Percentiles rank a stretch among this genome's conserved stretches.
phyloP scores from a whole-genome alignment of 345 rosid species.

The Aquilaria yunnanensis region DNA sequence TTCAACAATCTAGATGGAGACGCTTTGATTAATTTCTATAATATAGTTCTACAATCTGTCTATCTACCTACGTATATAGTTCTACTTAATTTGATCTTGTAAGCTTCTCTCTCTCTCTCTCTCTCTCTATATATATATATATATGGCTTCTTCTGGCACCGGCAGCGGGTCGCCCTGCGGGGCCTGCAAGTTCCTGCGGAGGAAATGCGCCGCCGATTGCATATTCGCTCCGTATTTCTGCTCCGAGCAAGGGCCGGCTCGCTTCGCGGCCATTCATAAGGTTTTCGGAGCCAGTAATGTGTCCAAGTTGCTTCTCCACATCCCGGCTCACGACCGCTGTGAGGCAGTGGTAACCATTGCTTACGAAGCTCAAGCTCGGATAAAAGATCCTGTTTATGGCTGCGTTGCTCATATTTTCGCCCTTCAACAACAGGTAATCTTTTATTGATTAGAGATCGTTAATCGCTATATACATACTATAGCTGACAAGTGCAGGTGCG shows the following conservation, averaged over 20 bases:
- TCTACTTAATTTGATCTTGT: constrained; percentile 12
- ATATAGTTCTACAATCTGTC: constrained; percentile 5
- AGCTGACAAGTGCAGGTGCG: no score
- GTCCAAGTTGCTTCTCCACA: constrained; percentile 45
- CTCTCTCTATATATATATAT: constrained; percentile 1
- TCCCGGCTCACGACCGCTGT: constrained; percentile 48
- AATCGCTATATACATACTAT: no score
- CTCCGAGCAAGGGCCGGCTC: constrained; percentile 53
- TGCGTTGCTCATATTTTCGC: constrained; percentile 60
- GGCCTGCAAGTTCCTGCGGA: constrained; percentile 56
- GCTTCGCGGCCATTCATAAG: constrained; percentile 58
- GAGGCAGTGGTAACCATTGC: constrained; percentile 60
- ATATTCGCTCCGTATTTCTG: constrained; percentile 41
- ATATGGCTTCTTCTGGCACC: constrained; percentile 30
- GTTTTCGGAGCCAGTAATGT: constrained; percentile 75
- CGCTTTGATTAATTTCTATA: constrained; percentile 6
- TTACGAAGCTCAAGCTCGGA: constrained; percentile 61
- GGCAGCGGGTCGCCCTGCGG: constrained; percentile 55
- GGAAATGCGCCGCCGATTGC: constrained; percentile 53
- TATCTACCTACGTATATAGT: constrained; percentile 13
- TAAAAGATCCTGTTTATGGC: constrained; percentile 58
- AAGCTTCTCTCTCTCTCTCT: neutral
- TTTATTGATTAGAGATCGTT: no score
- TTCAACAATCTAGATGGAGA: no score
- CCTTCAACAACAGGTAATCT: constrained; percentile 53